These are phyloP conservation scores for Pseudogymnoascus sp. DNA, from an alignment of 2,329 filamentous ascomycete species.

Conservation along the genomic window DNA sequence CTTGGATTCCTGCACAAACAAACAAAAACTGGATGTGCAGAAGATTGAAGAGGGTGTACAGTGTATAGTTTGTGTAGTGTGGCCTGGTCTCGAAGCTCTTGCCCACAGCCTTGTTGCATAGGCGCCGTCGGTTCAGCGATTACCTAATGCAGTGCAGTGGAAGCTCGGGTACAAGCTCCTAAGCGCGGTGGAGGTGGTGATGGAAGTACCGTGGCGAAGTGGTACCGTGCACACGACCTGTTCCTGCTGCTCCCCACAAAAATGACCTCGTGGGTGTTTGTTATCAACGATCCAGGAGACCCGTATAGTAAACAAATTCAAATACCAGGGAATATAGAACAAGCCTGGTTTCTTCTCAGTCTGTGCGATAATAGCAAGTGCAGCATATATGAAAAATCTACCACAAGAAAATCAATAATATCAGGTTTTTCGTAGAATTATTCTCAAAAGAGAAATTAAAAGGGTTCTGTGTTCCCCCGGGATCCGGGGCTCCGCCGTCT, in stretches of 20 bases:
- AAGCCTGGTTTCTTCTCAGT: background rate
- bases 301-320: background rate
- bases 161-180: background rate
- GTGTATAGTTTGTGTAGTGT: constrained; percentile 10
- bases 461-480: background rate
- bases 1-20: background rate
- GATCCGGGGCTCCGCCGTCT: background rate
- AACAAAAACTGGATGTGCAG: background rate
- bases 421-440: constrained; percentile 2
- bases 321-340: background rate
- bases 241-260: background rate
- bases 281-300: background rate
- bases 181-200: background rate
- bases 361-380: background rate
- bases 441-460: background rate
- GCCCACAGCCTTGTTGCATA: background rate
- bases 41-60: background rate
- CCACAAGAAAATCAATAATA: background rate
- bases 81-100: constrained; percentile 6
- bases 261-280: background rate
- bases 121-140: background rate
- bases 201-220: constrained; percentile 1
- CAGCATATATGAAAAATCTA: background rate
- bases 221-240: constrained; percentile 8
- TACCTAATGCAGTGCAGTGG: constrained; percentile 2